Percentiles rank a stretch among this genome's conserved stretches.
Evolutionary conservation across 208 protist species (phyloP).

Genomic region (Lotmaria passim): DNA sequence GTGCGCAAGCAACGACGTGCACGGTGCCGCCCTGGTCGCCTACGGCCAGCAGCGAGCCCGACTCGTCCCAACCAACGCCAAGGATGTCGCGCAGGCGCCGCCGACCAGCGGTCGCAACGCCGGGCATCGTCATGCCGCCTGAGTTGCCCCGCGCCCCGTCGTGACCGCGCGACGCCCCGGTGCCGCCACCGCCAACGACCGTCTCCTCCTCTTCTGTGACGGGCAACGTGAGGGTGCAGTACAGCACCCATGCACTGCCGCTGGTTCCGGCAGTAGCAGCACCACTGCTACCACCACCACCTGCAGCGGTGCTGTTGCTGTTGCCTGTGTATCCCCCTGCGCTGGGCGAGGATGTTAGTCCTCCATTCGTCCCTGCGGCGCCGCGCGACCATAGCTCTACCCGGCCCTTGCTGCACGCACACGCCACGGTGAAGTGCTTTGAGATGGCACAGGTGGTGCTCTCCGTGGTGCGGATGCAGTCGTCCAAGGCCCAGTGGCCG

Average conservation of each 20-base stretch:
- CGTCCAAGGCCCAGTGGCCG: constrained; percentile 75
- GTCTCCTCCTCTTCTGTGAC: constrained; percentile 14
- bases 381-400: constrained; percentile 53
- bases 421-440: constrained; percentile 71
- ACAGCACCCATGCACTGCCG: constrained; percentile 32
- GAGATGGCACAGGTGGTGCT: constrained; percentile 70
- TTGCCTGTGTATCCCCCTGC: neutral
- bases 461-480: constrained; percentile 49
- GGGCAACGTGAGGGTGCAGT: constrained; percentile 17
- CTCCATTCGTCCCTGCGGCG: neutral
- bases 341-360: neutral
- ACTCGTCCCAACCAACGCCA: constrained; percentile 71
- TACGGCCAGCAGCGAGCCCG: constrained; percentile 64
- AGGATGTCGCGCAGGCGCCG: constrained; percentile 38
- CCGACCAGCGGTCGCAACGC: neutral
- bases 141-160: neutral
- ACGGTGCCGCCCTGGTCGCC: constrained; percentile 56
- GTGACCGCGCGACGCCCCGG: neutral
- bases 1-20: constrained; percentile 52
- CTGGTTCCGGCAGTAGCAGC: neutral
- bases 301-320: neutral
- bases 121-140: too few species aligned
- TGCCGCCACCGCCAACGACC: neutral
- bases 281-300: neutral
- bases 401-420: constrained; percentile 51